These are phyloP conservation scores for Helichrysum umbraculigerum DNA, from an alignment of 129 eudicot species.

Conservation along the genomic window DNA sequence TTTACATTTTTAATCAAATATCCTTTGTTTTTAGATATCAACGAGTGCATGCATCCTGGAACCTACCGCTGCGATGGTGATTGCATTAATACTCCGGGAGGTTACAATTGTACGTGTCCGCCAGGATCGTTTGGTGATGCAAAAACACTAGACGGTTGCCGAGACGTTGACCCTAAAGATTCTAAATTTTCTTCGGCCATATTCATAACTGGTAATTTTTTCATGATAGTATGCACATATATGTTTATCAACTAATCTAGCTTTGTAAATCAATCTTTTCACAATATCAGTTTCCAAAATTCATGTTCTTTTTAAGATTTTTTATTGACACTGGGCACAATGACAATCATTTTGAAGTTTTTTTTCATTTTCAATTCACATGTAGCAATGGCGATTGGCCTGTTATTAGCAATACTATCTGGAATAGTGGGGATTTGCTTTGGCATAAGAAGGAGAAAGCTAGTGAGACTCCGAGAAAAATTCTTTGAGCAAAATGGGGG, in stretches of 20 bases:
- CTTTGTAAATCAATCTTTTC: not conserved
- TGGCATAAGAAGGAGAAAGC: not conserved
- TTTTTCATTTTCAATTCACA: not conserved
- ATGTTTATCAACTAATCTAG: not conserved
- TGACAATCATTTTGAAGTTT: not conserved
- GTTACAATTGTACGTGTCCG: not conserved
- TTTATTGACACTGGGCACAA: not conserved
- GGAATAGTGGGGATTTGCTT: not conserved
- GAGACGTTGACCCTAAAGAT: not conserved
- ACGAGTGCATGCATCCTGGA: not conserved
- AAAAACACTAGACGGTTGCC: not conserved
- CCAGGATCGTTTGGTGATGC: not conserved
- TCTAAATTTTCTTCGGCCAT: not conserved
- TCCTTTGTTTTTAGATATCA: not conserved
- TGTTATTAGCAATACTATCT: not conserved
- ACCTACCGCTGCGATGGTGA: not conserved
- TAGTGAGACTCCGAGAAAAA: slow-evolving; percentile 2
- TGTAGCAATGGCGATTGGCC: not conserved
- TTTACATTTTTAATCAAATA: too few relatives aligned
- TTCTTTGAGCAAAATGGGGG: slow-evolving; percentile 13
- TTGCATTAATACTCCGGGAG: not conserved
- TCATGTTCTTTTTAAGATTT: not conserved
- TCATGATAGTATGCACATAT: not conserved
- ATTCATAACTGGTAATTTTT: not conserved
- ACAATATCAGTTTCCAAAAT: not conserved